Conservation (phyloP, 257 asterid species). For the Lycium barbarum region DNA sequence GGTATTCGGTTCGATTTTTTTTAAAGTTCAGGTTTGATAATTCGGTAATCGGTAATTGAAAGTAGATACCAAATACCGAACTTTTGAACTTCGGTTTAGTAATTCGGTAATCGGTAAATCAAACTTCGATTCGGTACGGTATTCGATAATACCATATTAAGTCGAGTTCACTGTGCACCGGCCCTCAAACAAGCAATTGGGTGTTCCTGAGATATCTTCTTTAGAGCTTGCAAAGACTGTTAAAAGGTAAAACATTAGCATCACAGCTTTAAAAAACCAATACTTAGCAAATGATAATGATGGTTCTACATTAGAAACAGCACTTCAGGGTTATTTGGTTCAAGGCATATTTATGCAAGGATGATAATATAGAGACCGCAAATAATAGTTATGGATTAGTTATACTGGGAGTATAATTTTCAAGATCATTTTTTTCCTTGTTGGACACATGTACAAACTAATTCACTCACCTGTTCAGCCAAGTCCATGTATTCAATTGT, state of each 20-base stretch:
- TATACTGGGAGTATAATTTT: background rate
- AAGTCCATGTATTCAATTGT: conserved; percentile 98
- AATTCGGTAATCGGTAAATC: too few species aligned
- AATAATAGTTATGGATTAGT: background rate
- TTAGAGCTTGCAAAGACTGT: conserved; percentile 98
- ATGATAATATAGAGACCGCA: background rate
- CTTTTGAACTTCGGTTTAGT: too few species aligned
- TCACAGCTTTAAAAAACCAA: background rate
- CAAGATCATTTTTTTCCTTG: background rate
- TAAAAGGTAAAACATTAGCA: conserved; percentile 12
- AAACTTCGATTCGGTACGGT: too few species aligned
- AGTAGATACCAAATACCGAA: too few species aligned
- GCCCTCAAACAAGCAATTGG: conserved; percentile 99
- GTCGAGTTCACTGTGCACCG: too few species aligned
- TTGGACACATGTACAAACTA: background rate
- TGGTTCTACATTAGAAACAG: background rate
- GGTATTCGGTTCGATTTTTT: too few species aligned
- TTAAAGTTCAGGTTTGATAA: too few species aligned
- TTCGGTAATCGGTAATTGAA: too few species aligned
- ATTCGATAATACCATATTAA: too few species aligned
- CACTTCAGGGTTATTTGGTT: background rate
- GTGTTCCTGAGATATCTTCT: conserved; percentile 96
- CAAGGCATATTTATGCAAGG: background rate
- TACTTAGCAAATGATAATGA: background rate
- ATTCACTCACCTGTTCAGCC: conserved; percentile 90